Conservation (phyloP, 2,329 filamentous ascomycete genomes). For the Fusarium agapanthi region DNA sequence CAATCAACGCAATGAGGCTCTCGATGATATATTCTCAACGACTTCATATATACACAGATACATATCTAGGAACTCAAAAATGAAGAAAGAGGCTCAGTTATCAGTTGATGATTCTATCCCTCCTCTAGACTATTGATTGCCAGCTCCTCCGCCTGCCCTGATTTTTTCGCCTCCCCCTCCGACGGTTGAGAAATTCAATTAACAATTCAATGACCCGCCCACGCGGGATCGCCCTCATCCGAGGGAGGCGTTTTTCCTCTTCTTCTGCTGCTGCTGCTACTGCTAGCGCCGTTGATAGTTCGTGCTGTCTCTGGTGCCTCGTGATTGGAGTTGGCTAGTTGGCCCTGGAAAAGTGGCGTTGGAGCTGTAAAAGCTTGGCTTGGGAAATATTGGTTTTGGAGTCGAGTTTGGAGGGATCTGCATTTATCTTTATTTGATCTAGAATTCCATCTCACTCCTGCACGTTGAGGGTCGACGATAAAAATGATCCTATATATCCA, state of each 20-base stretch:
- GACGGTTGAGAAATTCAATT: conserved; percentile 23
- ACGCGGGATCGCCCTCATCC: conserved; percentile 27
- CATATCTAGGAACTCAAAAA: not conserved
- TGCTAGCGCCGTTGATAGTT: conserved; percentile 33
- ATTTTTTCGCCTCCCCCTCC: conserved; percentile 12
- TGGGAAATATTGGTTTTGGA: conserved; percentile 13
- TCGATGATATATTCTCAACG: not conserved
- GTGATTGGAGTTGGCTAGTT: conserved; percentile 28
- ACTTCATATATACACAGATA: not conserved
- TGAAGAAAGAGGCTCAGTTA: not conserved
- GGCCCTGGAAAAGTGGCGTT: conserved; percentile 30
- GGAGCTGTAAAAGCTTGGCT: conserved; percentile 21
- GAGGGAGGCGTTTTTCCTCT: not conserved
- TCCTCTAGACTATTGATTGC: conserved; percentile 22
- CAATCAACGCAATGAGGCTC: not conserved
- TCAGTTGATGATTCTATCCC: conserved; percentile 9
- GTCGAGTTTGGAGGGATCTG: not conserved
- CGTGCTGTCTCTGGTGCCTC: not conserved
- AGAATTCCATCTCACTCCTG: conserved; percentile 14
- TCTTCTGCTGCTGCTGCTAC: not conserved
- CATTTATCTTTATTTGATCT: conserved; percentile 1
- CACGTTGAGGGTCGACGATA: not conserved
- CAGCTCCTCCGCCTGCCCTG: conserved; percentile 1
- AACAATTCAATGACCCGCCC: conserved; percentile 13
- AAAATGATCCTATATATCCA: not conserved